Evolutionary conservation across 768 basidiomycete species (phyloP), one percentile per base, ranked within the genome.

Genomic region (Suillus variegatus): DNA sequence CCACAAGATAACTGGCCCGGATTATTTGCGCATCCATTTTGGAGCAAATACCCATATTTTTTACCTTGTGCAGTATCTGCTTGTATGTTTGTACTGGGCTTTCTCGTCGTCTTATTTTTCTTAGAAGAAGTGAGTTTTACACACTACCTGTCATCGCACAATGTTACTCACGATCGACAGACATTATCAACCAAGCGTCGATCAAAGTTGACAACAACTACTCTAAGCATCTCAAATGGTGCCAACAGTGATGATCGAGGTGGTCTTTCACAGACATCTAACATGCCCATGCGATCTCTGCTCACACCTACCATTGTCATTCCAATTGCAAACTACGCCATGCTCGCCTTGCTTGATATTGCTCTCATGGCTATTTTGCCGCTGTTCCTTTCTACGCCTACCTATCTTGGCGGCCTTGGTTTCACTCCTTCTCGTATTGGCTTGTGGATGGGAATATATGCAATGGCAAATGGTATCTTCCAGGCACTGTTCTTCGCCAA

Each of bases 41-140:
- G 85, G 76, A 75, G 77, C 61, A 74, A 77, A 38, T 84, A 87
- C 65, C 88, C 87, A 3, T 77, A 84, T 80, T 90, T 91, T 72
- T 81, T 92, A 38, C 86, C 90, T 1, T 90, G 88, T 68, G 81
- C 84, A 6, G 83, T 87, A 9, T 79, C 87, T 2, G 87, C 87
- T 1, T 82, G 84, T 0, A 82, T 85, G 66, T 78, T 86, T 2
- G 74, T 76, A 8, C 9, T 85, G 20, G 84, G 82, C 2, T 84
- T 81, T 79, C 64, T 84, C 9, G 70, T 86, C 9, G 71, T 68
- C 1, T 64, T 80, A 40, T 67, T 86, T 20, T 86, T 82, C 73
- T 76, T 91, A 16, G 82, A 86, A 65, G 90, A 91, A 77, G 84
- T 82, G 25, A 22, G 76, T 68, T 6, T 8, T 52, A 8, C 2